Evolutionary conservation across 805 yeast species (phyloP), one percentile per base, ranked within the genome.

Genomic region (Candida fluviatilis): DNA sequence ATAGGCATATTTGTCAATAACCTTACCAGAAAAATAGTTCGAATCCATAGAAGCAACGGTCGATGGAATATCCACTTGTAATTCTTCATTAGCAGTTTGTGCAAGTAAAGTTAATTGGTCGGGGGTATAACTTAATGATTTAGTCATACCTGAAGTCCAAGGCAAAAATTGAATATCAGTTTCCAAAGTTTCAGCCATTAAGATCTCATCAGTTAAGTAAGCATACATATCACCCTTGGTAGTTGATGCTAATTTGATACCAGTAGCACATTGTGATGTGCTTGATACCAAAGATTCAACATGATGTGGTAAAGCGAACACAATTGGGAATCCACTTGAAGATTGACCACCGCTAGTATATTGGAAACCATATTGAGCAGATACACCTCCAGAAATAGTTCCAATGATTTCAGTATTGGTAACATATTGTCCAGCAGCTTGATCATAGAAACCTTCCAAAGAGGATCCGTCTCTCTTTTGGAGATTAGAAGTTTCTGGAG

Each of bases 391-490:
- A 12, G 70, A 47, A 4, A 66, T 68, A 17, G 70, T 55, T 38
- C 84, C 86, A 15, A 51, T 48, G 15, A 81, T 50, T 3, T 51
- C 40, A 14, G 80, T 80, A 24, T 66, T 69, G 2, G 71, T 69
- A 3, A 75, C 77, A 52, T 81, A 84, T 47, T 70, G 63, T 29
- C 95, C 95, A 29, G 93, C 90, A 15, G 84, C 78, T 31, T 62
- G 48, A 55, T 82, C 90, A 52, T 80, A 80, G 44, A 55, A 61
- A 5, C 62, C 55, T 17, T 71, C 76, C 23, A 58, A 54, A 7
- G 48, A 44, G 7, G 25, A 19, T 12, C 28, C 34, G 11, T 33
- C 35, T 21, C 35, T 33, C 28, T 19, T 33, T 23, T 33, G 26
- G n/a, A 33, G 35, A 33, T 23, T 33, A 34, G 56, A 35, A 18